These are phyloP conservation scores for Phytophthora citricola DNA, from an alignment of 352 stramenopile species.

Conservation along the genomic window DNA sequence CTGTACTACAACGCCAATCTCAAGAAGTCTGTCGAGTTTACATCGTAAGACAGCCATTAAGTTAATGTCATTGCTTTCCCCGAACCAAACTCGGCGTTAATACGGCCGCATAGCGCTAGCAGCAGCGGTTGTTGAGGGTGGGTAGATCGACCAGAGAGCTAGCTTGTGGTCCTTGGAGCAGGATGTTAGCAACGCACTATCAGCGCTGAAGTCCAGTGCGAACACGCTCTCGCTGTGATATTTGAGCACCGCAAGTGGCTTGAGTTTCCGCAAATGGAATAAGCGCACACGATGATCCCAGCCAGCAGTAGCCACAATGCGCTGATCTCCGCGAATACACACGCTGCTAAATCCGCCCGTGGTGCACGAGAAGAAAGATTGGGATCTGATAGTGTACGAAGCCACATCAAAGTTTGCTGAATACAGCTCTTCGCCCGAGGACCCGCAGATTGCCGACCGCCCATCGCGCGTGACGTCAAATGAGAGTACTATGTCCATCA, in stretches of 20 bases:
- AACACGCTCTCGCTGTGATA: constrained; percentile 85
- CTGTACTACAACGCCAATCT: constrained; percentile 91
- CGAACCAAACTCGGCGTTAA: constrained; percentile 18
- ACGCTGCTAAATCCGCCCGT: constrained; percentile 74
- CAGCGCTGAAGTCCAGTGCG: constrained; percentile 66
- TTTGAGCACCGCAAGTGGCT: constrained; percentile 81
- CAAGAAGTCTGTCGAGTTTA: constrained; percentile 89
- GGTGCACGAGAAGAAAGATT: constrained; percentile 63
- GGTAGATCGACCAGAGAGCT: constrained; percentile 82
- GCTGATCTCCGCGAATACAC: constrained; percentile 70
- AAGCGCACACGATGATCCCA: constrained; percentile 81
- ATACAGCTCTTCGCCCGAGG: constrained; percentile 63
- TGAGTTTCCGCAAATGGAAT: constrained; percentile 78
- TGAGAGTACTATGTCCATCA: constrained; percentile 55
- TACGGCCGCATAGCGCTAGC: constrained; percentile 41
- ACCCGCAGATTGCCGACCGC: constrained; percentile 63
- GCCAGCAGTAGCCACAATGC: constrained; percentile 80
- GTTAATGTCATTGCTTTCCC: constrained; percentile 22
- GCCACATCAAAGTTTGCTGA: constrained; percentile 51
- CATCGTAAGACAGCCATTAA: constrained; percentile 40
- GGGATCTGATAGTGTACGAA: constrained; percentile 42
- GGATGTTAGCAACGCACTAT: constrained; percentile 68
- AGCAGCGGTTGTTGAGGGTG: constrained; percentile 37
- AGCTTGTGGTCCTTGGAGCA: constrained; percentile 84
- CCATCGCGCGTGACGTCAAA: constrained; percentile 73